Base-by-base conservation (phyloP, 768 basidiomycete species). In the Boletus sensibilis region DNA sequence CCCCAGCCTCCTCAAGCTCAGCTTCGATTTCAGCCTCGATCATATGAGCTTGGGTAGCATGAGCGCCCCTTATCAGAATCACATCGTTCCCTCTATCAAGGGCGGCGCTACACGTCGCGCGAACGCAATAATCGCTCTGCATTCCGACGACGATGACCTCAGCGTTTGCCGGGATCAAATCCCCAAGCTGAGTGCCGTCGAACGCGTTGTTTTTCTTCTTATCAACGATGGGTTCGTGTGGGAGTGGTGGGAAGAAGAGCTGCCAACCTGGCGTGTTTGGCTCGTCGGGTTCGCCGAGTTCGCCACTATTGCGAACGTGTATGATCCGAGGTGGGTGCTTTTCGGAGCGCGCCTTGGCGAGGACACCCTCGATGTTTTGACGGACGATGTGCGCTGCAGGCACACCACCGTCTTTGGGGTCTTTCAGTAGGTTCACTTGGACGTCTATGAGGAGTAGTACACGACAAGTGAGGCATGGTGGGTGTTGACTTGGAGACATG, bases 171-270 rank as follows among this genome's bases (percentile, higher is more conserved):
- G 78, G 75, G 35, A 90, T 72, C 41, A 84, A 64, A 4, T 78
- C 75, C 9, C 70, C 78, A 4, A 90, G 75, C 12, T 50, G 58
- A 20, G 86, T 88, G 12, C 83, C 83, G 0, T 79, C 76, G 60
- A 88, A 90, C 27, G 86, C 85, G 60, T 88, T 87, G 73, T 84
- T 87, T 73, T 85, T 85, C 47, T 74, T 72, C 73, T 88, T 88
- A 72, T 88, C 86, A 44, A 88, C 61, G 50, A 87, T 74, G 48
- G 72, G 66, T 66, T 88, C 87, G 63, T 75, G 63, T 0, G 77
- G 68, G 9, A 76, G 75, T 0, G 84, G 81, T 18, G 74, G 62
- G 70, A 83, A 81, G 52, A 78, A 77, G 62, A 89, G 82, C 61
- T 81, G 69, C 87, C 87, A 89, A 4, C 85, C 85, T 1, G 76